phyloP scores from a whole-genome alignment of 225 moss, liverwort and hornwort species.

The Bryoerythrophyllum caledonicum region DNA sequence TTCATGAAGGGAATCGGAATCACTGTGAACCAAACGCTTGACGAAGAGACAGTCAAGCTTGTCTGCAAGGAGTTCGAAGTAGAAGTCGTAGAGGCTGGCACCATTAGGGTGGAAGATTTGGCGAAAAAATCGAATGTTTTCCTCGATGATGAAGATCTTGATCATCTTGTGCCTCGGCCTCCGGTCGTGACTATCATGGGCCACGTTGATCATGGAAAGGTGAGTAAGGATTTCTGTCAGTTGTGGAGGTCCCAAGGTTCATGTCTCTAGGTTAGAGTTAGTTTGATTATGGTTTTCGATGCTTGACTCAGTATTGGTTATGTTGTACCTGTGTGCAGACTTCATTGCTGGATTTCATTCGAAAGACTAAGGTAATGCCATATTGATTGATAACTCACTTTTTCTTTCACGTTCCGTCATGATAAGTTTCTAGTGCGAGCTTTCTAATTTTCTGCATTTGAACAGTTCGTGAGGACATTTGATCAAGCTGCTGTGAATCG shows the following conservation, averaged over 20 bases:
- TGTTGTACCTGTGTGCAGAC: conserved; percentile 59
- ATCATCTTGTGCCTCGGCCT: conserved; percentile 68
- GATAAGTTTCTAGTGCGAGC: not conserved
- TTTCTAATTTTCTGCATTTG: not conserved
- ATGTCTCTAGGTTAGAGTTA: not conserved
- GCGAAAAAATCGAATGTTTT: conserved; percentile 89
- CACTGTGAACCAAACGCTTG: conserved; percentile 90
- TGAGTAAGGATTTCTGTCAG: conserved; percentile 12
- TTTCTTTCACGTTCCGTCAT: not conserved
- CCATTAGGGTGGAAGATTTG: conserved; percentile 80
- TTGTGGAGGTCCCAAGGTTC: not conserved
- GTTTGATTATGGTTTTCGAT: not conserved
- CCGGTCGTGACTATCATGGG: conserved; percentile 99
- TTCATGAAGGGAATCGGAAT: conserved; percentile 96
- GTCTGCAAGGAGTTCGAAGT: conserved; percentile 86
- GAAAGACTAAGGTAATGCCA: conserved; percentile 76
- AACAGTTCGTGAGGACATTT: not conserved
- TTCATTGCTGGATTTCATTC: conserved; percentile 90
- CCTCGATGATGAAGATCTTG: conserved; percentile 80
- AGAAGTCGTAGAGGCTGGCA: conserved; percentile 93
- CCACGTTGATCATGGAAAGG: conserved; percentile 99
- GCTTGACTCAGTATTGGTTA: conserved; percentile 6
- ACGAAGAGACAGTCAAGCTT: conserved; percentile 90
- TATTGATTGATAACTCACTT: not conserved
- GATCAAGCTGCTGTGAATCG: not conserved